Base-by-base conservation (phyloP, 306 rosid genomes). In the Inga oerstediana region DNA sequence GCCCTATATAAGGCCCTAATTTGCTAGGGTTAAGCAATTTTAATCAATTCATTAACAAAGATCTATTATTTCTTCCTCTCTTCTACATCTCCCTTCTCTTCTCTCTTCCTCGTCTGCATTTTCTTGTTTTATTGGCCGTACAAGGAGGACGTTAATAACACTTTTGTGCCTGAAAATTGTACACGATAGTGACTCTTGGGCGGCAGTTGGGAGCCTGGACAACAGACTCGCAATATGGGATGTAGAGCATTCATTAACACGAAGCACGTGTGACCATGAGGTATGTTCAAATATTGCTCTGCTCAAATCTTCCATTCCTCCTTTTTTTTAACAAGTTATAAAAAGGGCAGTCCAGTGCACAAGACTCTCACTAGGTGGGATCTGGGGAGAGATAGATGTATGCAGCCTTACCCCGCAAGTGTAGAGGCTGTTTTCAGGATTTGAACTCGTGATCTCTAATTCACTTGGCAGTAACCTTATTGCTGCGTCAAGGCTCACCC, bases 161-260 rank as follows among this genome's bases (percentile, higher is more conserved):
- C 39, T 24, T 71, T 77, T 56, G 44, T 86, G 49, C 69, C 80
- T 80, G 58, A 13, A 79, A 85, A 82, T 81, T 75, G 69, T 85
- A 74, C 74, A 43, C 76, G 46, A 72, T 78, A 94, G 98, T 85
- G 85, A 62, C 78, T 81, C 88, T 11, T 94, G 97, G 99, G 97
- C 89, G 17, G 97, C 94, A 64, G 85, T 92, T 74, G 99, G 99
- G 58, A 66, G 98, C 80, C 81, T 96, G 98, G 99, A 96, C 86
- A 61, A 78, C 10, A 92, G 88, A 84, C 89, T 96, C 64, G 49
- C 86, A 44, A 88, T 96, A 69, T 94, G 98, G 99, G 98, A 96
- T 83, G 45, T 96, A 75, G 95, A 88, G 82, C 94, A 90, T 75
- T 90, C 94, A 1, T 48, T 76, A 12, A 80, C 95, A 51, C 97